Evolutionary conservation across 2,329 filamentous ascomycete species (phyloP), one percentile per base, ranked within the genome.

Genomic region (Raffaelea deltoideospora): DNA sequence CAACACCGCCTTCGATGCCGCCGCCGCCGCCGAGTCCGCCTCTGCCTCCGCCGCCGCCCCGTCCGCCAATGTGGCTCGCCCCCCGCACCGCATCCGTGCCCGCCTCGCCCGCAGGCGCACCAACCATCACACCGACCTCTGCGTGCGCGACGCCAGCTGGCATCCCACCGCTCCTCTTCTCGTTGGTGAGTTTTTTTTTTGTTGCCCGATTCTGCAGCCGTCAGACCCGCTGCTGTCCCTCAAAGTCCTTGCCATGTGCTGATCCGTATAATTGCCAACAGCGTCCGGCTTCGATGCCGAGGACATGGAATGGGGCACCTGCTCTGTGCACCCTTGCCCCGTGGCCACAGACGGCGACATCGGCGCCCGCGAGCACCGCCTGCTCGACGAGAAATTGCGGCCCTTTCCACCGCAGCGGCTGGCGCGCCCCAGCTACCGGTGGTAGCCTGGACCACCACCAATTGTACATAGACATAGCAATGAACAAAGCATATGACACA

Each of bases 91-190:
- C n/a, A n/a, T 28, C 18, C 35, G 18, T 15, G 13, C 14, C 17
- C 36, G 32, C 18, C 14, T 7, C 17, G 34, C 33, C 19, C 35
- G 19, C 24, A 29, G 23, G 27, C 29, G 34, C 14, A n/a, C n/a
- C n/a, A n/a, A n/a, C n/a, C 19, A 20, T 21, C 28, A 32, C 23
- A 19, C 24, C 30, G 31, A 40, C 36, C 35, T 84, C 0, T 83
- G 83, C 46, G 83, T 94, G 17, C 67, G 87, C 24, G 87, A 95
- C 62, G 84, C 81, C 18, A 85, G 79, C 50, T 94, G 87, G 87
- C 86, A 93, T 59, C 87, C 87, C 1, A 79, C 69, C 45, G 83
- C 80, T 2, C 85, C 86, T 1, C 65, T 93, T 29, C 65, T 95
- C 44, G 86, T 68, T 49, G 68, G 69, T 72, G 52, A 58, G 65